Percentiles rank a stretch among this genome's conserved stretches.
Conservation (phyloP, 805 yeast species). For the Wickerhamiella qilinensis region DNA sequence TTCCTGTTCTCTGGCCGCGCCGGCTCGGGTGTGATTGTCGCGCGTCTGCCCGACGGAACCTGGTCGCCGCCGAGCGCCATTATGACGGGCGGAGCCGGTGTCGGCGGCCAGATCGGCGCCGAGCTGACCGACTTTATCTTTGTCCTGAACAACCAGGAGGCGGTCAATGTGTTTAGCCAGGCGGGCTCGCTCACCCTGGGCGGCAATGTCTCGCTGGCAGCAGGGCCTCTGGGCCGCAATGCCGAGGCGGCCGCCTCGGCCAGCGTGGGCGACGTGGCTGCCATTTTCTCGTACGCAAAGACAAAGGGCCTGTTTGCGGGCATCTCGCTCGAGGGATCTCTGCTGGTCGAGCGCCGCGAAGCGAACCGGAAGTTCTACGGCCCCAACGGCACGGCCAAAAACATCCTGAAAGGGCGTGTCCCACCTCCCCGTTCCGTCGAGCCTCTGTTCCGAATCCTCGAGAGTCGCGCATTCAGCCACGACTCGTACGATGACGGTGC, state of each 20-base stretch:
- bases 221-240: slow-evolving; percentile 93
- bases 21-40: slow-evolving; percentile 91
- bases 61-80: slow-evolving; percentile 98
- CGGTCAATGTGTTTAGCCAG: slow-evolving; percentile 88
- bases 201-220: slow-evolving; percentile 88
- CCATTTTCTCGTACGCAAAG: slow-evolving; percentile 85
- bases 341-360: slow-evolving; percentile 90
- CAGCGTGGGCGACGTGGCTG: slow-evolving; percentile 70
- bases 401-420: slow-evolving; percentile 71
- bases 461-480: slow-evolving; percentile 56
- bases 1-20: slow-evolving; percentile 93
- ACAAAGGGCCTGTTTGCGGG: slow-evolving; percentile 97
- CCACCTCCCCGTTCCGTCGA: slow-evolving; percentile 88
- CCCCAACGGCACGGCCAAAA: slow-evolving; percentile 69
- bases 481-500: slow-evolving; percentile 35
- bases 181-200: slow-evolving; percentile 90
- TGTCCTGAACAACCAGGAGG: slow-evolving; percentile 69
- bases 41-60: slow-evolving; percentile 81
- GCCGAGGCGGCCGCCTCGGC: slow-evolving; percentile 98
- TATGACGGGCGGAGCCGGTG: slow-evolving; percentile 95
- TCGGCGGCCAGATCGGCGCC: slow-evolving; percentile 95
- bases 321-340: slow-evolving; percentile 92
- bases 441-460: slow-evolving; percentile 68
- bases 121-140: slow-evolving; percentile 93
- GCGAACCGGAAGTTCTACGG: slow-evolving; percentile 95